Evolutionary conservation across 1,284 basidiomycete genomes (phyloP), one percentile per base, ranked within the genome.

Genomic region (Rhodotorula sp.): DNA sequence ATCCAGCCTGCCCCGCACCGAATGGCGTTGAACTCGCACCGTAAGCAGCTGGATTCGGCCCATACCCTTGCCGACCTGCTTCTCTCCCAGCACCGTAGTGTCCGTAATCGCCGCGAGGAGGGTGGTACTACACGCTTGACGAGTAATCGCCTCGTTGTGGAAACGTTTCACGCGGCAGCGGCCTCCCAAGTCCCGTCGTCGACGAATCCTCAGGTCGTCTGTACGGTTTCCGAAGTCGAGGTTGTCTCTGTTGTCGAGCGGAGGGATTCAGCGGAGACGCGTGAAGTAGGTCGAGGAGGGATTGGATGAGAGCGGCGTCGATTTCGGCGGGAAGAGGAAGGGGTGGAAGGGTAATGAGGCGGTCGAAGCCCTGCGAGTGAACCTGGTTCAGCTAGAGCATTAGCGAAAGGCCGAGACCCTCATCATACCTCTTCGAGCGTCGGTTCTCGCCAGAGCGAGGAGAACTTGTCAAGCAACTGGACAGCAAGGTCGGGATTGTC

Each of bases 311-410:
- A 47, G 68, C n/a, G n/a, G 66, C 52, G 50, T 65, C 34, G 67
- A 68, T 55, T 4, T 63, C 59, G 18, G 61, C 47, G 26, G 68
- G 58, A 1, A 64, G 71, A 18, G 74, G 71, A 13, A 68, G 66
- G 10, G 65, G 20, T 5, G 76, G 75, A 11, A 77, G 68, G 20
- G 61, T 65, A 18, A 75, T 22, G 31, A 77, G 72, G 31, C 67
- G 66, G 65, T 77, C 75, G 50, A 73, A 77, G 28, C 76, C 76
- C 76, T 77, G 68, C 31, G 2, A 2, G 47, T 4, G n/a, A 31
- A 52, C 0, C 47, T n/a, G 26, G 10, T n/a, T 52, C 16, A n/a
- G 37, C 31, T 1, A 56, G n/a, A 9, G 6, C n/a, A 24, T 52
- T 10, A 28, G 15, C 16, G 13, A 62, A 20, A 18, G 22, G 18